Evolutionary conservation across 1,284 basidiomycete genomes (phyloP), one percentile per base, ranked within the genome.

Genomic region (Microbotryum lychnidis-dioicae): DNA sequence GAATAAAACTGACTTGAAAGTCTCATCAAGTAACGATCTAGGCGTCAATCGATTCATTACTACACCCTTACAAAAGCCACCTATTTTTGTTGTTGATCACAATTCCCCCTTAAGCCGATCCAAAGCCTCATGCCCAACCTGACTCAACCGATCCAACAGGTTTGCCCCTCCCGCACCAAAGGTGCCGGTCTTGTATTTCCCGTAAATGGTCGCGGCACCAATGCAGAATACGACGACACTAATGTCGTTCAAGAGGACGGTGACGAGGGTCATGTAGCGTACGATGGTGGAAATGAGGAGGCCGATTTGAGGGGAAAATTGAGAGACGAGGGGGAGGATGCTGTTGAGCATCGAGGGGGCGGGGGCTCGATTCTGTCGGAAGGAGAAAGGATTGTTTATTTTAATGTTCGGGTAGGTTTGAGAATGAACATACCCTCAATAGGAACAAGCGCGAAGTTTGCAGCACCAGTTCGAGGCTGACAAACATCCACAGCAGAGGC

Each of bases 401-500:
- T 37, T 5, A 14, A 42, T 42, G 10, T 6, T 42, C 16, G 37
- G 16, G 37, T 42, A 6, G 27, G 5, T 27, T 1, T 42, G 16
- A 42, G 6, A 42, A 23, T 18, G 9, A 25, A 58, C 67, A 14
- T 12, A 67, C 67, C 12, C 67, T 53, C 7, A 65, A 10, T 42
- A 69, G 62, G 60, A 67, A 67, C 20, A 65, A 49, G 4, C 68
- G 67, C 0, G 66, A 65, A 16, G 69, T 68, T 55, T 72, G 71
- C 10, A 72, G 58, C n/a, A 72, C 62, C 46, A 72, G 65, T 60
- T 72, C 69, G 57, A 69, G 50, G 18, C 63, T 69, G 50, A 71
- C 61, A 46, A 72, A 72, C 58, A 70, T 62, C 66, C 69, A 71
- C 18, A 72, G 50, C 12, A 72, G 42, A 4, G 70, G 71, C 71